Evolutionary conservation across 169 alveolate species (phyloP).

Genomic region (Perkinsus marinus): DNA sequence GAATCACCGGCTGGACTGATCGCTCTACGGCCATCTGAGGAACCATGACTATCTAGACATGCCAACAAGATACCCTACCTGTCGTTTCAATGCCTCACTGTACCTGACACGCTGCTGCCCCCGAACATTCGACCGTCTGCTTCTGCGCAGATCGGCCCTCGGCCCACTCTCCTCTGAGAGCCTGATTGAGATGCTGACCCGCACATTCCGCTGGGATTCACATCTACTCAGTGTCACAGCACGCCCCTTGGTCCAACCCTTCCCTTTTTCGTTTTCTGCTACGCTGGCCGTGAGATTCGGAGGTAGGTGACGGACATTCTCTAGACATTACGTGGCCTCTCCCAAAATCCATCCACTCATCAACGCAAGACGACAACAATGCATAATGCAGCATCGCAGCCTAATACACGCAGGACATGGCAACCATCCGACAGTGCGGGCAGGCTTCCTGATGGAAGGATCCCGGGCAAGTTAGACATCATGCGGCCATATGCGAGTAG

Average conservation of each 20-base stretch:
- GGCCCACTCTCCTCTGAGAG: not conserved
- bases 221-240: not conserved
- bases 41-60: not conserved
- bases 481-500: too few species aligned
- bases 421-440: too few species aligned
- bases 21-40: not conserved
- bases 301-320: not conserved
- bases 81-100: not conserved
- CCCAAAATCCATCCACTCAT: not conserved
- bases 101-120: not conserved
- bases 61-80: not conserved
- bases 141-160: not conserved
- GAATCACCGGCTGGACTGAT: not conserved
- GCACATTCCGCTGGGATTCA: not conserved
- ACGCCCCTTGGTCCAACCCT: not conserved
- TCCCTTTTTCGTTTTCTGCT: not conserved
- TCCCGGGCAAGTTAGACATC: too few species aligned
- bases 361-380: too few species aligned
- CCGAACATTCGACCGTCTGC: not conserved
- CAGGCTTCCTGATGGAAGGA: too few species aligned
- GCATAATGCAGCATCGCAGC: too few species aligned
- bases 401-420: too few species aligned
- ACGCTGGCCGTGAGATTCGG: not conserved
- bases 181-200: not conserved
- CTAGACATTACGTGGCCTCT: not conserved